These are phyloP conservation scores for Neurospora pannonica DNA, from an alignment of 495 filamentous ascomycete species.

Conservation along the genomic window DNA sequence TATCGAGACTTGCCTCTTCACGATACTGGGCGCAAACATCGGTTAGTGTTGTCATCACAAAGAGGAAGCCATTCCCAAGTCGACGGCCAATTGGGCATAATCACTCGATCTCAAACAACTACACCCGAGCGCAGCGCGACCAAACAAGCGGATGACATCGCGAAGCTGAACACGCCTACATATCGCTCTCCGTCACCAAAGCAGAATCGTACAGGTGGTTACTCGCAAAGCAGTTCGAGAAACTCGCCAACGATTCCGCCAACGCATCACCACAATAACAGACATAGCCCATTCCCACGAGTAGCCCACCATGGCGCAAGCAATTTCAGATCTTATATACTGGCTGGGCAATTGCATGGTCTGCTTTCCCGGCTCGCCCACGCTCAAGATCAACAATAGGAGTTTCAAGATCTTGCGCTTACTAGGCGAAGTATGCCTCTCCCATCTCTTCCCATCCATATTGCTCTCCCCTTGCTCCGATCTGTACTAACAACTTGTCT, in stretches of 20 bases:
- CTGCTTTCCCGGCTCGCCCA: constrained; percentile 89
- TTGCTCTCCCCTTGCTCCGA: background rate
- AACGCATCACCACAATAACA: background rate
- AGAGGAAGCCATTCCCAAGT: background rate
- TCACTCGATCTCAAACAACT: background rate
- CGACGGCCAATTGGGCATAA: background rate
- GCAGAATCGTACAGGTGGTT: background rate
- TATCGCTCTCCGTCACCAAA: background rate
- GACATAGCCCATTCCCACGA: background rate
- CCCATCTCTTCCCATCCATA: background rate
- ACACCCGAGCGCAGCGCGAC: background rate
- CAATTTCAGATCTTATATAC: constrained; percentile 80
- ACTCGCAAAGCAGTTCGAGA: background rate
- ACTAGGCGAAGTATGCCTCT: constrained; percentile 64
- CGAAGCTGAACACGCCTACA: background rate
- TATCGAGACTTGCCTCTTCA: background rate
- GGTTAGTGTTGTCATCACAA: background rate
- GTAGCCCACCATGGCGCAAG: constrained; percentile 59
- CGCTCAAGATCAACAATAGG: constrained; percentile 87
- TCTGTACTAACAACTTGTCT: background rate
- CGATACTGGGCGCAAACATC: background rate
- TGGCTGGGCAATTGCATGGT: constrained; percentile 87
- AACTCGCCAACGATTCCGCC: background rate
- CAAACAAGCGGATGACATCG: background rate
- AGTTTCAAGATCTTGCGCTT: constrained; percentile 92